Evolutionary conservation across 352 stramenopile genomes (phyloP).

Genomic region (Globisporangium orthogonon): DNA sequence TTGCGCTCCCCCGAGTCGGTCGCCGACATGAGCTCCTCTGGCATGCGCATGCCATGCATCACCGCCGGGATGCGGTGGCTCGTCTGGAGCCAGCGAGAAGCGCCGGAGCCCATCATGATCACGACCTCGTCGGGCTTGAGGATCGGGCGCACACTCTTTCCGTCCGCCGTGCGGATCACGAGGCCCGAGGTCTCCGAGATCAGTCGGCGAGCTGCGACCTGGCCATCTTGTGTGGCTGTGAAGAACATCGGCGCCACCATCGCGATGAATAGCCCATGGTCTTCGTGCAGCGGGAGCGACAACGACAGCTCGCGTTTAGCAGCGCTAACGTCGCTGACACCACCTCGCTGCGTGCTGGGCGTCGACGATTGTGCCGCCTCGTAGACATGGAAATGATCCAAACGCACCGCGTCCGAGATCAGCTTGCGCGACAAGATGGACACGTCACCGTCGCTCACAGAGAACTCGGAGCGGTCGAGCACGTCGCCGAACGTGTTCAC

Average conservation of each 20-base stretch:
- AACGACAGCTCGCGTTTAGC: too few species aligned
- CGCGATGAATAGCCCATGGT: conserved; percentile 51
- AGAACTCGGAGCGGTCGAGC: too few species aligned
- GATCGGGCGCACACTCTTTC: conserved; percentile 30
- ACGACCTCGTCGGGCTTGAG: conserved; percentile 49
- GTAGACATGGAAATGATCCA: too few species aligned
- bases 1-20: conserved; percentile 13
- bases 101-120: conserved; percentile 48
- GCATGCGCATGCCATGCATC: conserved; percentile 60
- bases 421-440: too few species aligned
- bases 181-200: too few species aligned
- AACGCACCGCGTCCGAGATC: too few species aligned
- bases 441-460: too few species aligned
- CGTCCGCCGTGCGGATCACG: conserved; percentile 15
- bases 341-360: too few species aligned
- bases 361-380: not conserved
- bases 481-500: too few species aligned
- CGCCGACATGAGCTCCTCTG: conserved; percentile 9
- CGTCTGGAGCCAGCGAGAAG: conserved; percentile 34
- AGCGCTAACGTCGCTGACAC: too few species aligned
- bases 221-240: conserved; percentile 9
- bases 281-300: conserved; percentile 49
- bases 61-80: conserved; percentile 39
- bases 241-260: conserved; percentile 31
- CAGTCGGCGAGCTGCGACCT: too few species aligned